Percentiles rank a stretch among this genome's conserved stretches.
Conservation (phyloP, 306 rosid genomes). For the Quercus rubra region DNA sequence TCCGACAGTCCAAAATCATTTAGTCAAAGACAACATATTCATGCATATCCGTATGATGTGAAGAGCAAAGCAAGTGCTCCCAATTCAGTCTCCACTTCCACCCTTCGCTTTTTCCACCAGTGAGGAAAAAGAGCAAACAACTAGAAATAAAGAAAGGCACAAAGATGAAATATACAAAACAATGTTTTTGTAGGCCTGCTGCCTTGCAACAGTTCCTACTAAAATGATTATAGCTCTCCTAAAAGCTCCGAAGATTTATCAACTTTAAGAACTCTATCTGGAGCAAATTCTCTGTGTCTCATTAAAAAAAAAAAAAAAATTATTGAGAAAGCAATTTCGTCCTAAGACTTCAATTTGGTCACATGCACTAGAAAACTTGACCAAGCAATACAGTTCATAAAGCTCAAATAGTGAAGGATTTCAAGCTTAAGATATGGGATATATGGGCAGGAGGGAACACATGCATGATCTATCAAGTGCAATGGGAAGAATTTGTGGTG, state of each 20-base stretch:
- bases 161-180: background rate
- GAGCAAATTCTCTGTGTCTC: background rate
- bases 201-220: background rate
- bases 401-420: background rate
- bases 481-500: background rate
- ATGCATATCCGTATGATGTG: too few species aligned
- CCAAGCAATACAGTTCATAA: background rate
- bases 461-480: conserved; percentile 1
- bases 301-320: background rate
- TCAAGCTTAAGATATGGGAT: background rate
- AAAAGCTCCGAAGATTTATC: background rate
- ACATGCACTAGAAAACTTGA: background rate
- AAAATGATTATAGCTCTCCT: background rate
- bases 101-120: too few species aligned
- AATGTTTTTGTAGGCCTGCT: background rate
- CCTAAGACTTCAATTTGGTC: background rate
- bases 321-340: too few species aligned
- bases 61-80: too few species aligned
- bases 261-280: background rate
- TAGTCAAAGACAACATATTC: too few species aligned
- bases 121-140: too few species aligned
- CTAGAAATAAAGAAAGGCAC: background rate
- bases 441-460: background rate
- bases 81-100: too few species aligned
- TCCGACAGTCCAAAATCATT: too few species aligned